phyloP scores from a whole-genome alignment of 129 eudicot species.

The Helianthus tuberosus region DNA sequence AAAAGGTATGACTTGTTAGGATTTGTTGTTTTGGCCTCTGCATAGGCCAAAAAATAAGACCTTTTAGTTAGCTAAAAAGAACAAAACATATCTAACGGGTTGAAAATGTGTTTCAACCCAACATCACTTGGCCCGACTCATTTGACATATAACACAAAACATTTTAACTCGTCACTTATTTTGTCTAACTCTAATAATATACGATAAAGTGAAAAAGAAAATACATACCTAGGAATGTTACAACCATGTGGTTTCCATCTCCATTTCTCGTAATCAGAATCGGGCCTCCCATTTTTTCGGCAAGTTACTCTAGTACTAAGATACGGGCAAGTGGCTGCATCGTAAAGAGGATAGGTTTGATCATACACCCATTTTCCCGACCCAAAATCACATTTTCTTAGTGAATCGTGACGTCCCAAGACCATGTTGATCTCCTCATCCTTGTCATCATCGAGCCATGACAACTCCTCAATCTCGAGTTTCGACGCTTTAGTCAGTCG shows the following conservation, averaged over 20 bases:
- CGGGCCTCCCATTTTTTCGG: slow-evolving; percentile 75
- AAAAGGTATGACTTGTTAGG: no score
- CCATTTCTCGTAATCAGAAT: slow-evolving; percentile 83
- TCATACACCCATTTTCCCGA: slow-evolving; percentile 88
- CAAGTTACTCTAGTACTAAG: slow-evolving; percentile 69
- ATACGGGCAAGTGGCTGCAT: slow-evolving; percentile 76
- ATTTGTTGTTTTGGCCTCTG: no score
- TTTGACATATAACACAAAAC: neutral
- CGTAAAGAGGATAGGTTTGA: slow-evolving; percentile 80
- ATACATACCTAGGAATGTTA: slow-evolving; percentile 70
- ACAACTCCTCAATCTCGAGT: slow-evolving; percentile 53
- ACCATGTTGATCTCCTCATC: slow-evolving; percentile 66
- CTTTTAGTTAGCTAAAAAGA: no score
- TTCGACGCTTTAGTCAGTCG: slow-evolving; percentile 22
- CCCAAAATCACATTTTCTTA: slow-evolving; percentile 58
- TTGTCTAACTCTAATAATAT: neutral
- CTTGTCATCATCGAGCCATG: slow-evolving; percentile 67
- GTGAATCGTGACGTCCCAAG: slow-evolving; percentile 50
- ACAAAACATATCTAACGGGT: no score
- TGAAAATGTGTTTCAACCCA: neutral
- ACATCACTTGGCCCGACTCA: neutral
- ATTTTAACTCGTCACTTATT: neutral
- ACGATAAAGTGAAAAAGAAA: neutral
- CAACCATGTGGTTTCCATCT: slow-evolving; percentile 80
- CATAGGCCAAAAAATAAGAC: no score